Evolutionary conservation across 495 filamentous ascomycete genomes (phyloP).

Genomic region (Talaromyces liani): DNA sequence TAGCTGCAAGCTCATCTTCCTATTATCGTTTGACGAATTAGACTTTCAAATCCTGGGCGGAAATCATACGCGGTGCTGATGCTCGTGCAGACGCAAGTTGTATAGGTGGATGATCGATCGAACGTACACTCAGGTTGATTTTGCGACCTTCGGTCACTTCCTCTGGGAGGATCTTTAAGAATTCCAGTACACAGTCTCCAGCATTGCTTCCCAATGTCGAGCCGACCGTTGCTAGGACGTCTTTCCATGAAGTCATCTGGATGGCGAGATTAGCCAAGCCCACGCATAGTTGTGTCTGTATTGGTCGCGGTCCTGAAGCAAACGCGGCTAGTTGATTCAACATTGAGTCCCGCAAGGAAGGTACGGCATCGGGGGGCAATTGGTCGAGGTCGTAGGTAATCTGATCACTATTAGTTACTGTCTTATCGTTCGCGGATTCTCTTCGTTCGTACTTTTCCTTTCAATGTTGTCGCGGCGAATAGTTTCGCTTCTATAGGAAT

Average conservation of each 20-base stretch:
- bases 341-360: conserved; percentile 72
- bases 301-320: conserved; percentile 77
- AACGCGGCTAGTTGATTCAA: conserved; percentile 70
- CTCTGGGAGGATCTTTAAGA: conserved; percentile 91
- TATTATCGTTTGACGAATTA: conserved; percentile 45
- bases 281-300: conserved; percentile 90
- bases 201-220: conserved; percentile 68
- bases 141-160: conserved; percentile 99
- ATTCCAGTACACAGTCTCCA: conserved; percentile 83
- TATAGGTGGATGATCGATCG: conserved; percentile 35
- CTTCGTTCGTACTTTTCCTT: conserved; percentile 74
- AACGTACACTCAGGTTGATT: conserved; percentile 95
- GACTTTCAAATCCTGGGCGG: conserved; percentile 26
- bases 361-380: conserved; percentile 66
- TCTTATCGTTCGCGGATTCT: neutral
- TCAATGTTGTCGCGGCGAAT: conserved; percentile 93
- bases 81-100: conserved; percentile 12
- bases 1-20: conserved; percentile 83
- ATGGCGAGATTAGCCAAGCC: conserved; percentile 90
- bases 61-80: conserved; percentile 15
- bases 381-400: conserved; percentile 82
- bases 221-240: conserved; percentile 78
- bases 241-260: conserved; percentile 93
- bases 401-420: conserved; percentile 28
- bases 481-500: conserved; percentile 77